Conservation (phyloP, 106 monocot species). For the Allium fistulosum region DNA sequence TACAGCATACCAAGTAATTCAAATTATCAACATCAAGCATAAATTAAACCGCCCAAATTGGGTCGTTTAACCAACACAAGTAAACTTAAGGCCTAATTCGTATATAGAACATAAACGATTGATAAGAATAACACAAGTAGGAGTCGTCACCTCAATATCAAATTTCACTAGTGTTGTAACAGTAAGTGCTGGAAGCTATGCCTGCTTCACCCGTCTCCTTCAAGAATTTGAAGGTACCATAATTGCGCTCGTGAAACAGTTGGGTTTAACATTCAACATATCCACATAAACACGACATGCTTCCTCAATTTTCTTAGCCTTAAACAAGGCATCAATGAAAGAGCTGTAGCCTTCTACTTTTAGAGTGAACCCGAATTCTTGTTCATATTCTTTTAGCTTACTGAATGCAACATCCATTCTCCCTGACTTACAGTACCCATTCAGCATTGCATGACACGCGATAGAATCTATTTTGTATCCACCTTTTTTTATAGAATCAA, state of each 20-base stretch:
- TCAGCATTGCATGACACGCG: conserved; percentile 32
- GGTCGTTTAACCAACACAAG: no score
- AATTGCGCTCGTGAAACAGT: conserved; percentile 61
- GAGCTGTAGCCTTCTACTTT: conserved; percentile 53
- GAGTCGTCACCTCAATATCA: conserved; percentile 37
- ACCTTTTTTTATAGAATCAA: conserved; percentile 39
- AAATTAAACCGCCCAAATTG: no score
- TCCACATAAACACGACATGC: conserved; percentile 37
- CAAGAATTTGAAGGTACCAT: conserved; percentile 65
- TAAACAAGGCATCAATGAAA: conserved; percentile 71
- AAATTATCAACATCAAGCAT: no score
- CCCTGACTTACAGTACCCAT: conserved; percentile 54
- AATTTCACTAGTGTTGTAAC: conserved; percentile 77
- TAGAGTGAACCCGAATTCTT: conserved; percentile 29
- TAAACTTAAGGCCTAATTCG: no score
- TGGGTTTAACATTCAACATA: conserved; percentile 44
- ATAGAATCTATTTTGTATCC: conserved; percentile 18
- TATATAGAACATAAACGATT: conserved; percentile 37
- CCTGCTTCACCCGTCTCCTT: conserved; percentile 52
- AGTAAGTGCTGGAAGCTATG: conserved; percentile 52
- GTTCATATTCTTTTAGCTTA: conserved; percentile 18
- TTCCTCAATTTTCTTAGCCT: conserved; percentile 36
- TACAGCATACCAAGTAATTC: no score
- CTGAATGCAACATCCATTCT: conserved; percentile 43
- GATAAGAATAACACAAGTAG: conserved; percentile 51